Base-by-base conservation (phyloP, 768 basidiomycete species). In the Suillus paluster region DNA sequence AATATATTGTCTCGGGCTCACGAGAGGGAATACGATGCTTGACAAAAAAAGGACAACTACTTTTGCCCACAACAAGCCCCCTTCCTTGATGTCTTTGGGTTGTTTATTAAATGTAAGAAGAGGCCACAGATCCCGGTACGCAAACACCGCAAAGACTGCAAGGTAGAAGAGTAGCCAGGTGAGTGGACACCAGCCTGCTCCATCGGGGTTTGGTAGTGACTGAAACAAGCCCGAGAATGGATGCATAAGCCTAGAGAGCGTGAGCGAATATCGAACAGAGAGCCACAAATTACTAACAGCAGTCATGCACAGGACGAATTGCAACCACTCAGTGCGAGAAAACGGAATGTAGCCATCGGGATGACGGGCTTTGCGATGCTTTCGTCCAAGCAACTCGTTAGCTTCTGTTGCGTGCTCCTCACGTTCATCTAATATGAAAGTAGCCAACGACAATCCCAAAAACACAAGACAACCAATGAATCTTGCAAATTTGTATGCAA, bases 71-170 rank as follows among this genome's bases (percentile, higher is more conserved):
- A 88, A 70, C 38, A 85, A 61, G 55, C 70, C 62, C 8, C 85
- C 82, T 65, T 84, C 84, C 1, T 69, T 68, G 2, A 70, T 66
- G 65, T 91, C 89, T n/a, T 75, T 63, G 8, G 87, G 85, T 15
- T 59, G 39, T 25, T 79, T 73, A n/a, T 77, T 78, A 71, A 78
- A 88, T 0, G 86, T 89, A 17, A 80, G 73, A 10, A 89, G 67
- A 14, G 89, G 89, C 70, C 79, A 87, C 8, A 90, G 54, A 67
- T 86, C 83, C n/a, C 88, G 81, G 66, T 86, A 87, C 38, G 75
- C 73, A 66, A 81, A 89, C 9, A 86, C 77, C 11, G 66, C 65
- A 68, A 84, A 83, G 5, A 76, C 76, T 30, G 76, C 72, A n/a
- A 86, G n/a, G 64, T 11, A 88, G 71, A 1, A 89, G 66, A 21